Base-by-base conservation (phyloP, 2,329 filamentous ascomycete genomes). In the Colletotrichum filicis region DNA sequence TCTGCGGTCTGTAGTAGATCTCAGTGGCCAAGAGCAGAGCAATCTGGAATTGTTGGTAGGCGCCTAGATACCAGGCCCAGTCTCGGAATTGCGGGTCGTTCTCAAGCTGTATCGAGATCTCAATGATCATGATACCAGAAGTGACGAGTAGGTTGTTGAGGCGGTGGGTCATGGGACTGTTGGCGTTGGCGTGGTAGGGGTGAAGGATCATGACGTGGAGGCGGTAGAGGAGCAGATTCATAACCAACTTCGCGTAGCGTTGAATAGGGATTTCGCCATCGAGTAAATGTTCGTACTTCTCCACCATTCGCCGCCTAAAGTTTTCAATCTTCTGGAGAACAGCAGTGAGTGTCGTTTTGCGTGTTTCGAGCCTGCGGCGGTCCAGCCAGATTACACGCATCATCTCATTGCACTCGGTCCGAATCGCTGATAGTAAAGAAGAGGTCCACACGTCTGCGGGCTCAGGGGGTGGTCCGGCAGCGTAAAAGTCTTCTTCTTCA, bases 381-480 rank as follows among this genome's bases (percentile, higher is more conserved):
- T 95, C 92, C n/a, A 88, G 83, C 91, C 92, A 94, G 62, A 94
- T 86, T 67, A 88, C 86, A 16, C 93, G 89, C 81, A 92, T 91
- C 87, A 95, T 92, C 80, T 95, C 92, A 77, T 91, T 91, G 79
- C 91, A 89, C 79, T 95, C 92, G 75, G 94, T 92, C 1, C 93
- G 89, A 76, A 95, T 92, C 9, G 92, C 85, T 2, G 89, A 85
- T 37, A 94, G 86, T 3, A 93, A 92, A 80, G 90, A 90, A 56
- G 92, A 90, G 0, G 93, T 94, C 87, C 92, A 95, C 53, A 83
- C 80, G 22, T 87, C 84, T 16, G 84, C 83, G 59, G 89, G 84
- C 71, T 85, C 84, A 0, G 83, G 83, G 1, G 81, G 83, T 1
- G 82, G 83, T 0, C 79, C 77, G 2, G 83, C 83, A 6, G 81